Conservation (phyloP, 2,329 filamentous ascomycete species). For the Gremmenia infestans region DNA sequence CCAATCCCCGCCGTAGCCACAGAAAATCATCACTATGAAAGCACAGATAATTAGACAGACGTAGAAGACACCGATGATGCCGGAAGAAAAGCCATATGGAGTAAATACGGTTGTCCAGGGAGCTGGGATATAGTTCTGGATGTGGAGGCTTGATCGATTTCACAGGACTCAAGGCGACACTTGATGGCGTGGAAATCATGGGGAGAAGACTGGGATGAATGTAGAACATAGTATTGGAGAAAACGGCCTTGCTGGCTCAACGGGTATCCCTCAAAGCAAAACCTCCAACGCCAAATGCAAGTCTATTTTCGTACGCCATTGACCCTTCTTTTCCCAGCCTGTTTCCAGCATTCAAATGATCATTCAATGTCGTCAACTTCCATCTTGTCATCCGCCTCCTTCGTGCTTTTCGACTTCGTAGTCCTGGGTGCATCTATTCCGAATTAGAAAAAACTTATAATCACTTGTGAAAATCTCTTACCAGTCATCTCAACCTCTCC, state of each 20-base stretch:
- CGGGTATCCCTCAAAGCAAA: conserved; percentile 6
- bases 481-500: conserved; percentile 32
- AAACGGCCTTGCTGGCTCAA: background rate
- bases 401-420: conserved; percentile 14
- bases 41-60: too few relatives aligned
- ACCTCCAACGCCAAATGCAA: background rate
- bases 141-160: conserved; percentile 53
- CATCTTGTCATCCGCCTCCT: conserved; percentile 18
- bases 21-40: too few relatives aligned
- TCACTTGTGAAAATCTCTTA: conserved; percentile 8
- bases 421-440: conserved; percentile 27
- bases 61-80: too few relatives aligned
- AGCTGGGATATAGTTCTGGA: conserved; percentile 44
- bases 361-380: conserved; percentile 19
- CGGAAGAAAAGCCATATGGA: too few relatives aligned
- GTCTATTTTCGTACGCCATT: background rate
- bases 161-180: conserved; percentile 47
- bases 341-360: background rate
- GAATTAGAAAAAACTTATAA: background rate
- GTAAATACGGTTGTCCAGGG: conserved; percentile 14
- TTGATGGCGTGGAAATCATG: conserved; percentile 42
- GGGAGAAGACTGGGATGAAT: conserved; percentile 34
- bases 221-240: background rate
- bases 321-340: background rate
- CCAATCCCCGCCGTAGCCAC: too few relatives aligned